Conservation (phyloP, 495 filamentous ascomycete genomes). For the Glonium stellatum region DNA sequence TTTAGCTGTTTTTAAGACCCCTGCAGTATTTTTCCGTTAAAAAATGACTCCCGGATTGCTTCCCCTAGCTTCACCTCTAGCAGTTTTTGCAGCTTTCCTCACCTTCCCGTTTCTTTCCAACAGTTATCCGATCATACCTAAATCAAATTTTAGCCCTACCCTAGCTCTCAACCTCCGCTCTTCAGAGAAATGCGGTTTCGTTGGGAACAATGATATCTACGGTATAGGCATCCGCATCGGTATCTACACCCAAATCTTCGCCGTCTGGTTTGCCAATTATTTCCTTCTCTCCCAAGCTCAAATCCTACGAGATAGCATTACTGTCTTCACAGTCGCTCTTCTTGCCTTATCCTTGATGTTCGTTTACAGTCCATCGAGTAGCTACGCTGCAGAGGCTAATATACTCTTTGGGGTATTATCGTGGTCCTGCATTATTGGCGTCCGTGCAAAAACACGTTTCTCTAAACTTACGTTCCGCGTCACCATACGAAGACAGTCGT, state of each 20-base stretch:
- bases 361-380: slow-evolving; percentile 10
- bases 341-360: slow-evolving; percentile 30
- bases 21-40: too few relatives aligned
- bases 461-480: slow-evolving; percentile 7
- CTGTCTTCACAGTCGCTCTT: slow-evolving; percentile 27
- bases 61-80: too few relatives aligned
- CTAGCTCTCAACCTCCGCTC: background rate
- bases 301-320: slow-evolving; percentile 22
- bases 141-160: background rate
- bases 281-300: slow-evolving; percentile 23
- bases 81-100: background rate
- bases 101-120: background rate
- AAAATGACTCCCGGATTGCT: too few relatives aligned
- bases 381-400: slow-evolving; percentile 26
- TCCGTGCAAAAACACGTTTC: slow-evolving; percentile 17
- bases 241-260: slow-evolving; percentile 18
- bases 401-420: slow-evolving; percentile 26
- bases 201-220: slow-evolving; percentile 18
- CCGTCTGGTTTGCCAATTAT: slow-evolving; percentile 31
- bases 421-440: slow-evolving; percentile 13
- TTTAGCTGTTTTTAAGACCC: too few relatives aligned
- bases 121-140: background rate
- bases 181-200: slow-evolving; percentile 9
- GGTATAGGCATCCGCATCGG: slow-evolving; percentile 18
- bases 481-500: background rate